Percentiles rank a stretch among this genome's conserved stretches.
phyloP scores from a whole-genome alignment of 2,329 filamentous ascomycete species.

The Aspergillus floridensis region DNA sequence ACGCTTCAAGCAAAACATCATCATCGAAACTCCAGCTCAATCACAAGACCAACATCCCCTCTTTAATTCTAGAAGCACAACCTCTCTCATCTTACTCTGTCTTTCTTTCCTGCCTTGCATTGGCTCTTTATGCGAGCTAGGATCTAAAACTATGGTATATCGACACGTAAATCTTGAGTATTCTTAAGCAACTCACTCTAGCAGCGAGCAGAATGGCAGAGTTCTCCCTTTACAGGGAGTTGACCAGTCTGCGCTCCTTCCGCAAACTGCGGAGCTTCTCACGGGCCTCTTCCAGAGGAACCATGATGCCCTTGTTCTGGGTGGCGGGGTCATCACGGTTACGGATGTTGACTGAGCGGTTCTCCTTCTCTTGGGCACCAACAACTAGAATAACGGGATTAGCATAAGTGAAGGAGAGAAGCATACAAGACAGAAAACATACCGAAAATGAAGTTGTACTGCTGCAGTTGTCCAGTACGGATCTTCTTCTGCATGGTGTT shows the following conservation, averaged over 20 bases:
- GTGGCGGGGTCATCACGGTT: conserved; percentile 63
- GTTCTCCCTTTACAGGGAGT: conserved; percentile 31
- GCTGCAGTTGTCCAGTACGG: conserved; percentile 46
- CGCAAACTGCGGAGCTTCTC: conserved; percentile 50
- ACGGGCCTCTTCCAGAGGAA: conserved; percentile 60
- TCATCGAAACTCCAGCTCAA: background rate
- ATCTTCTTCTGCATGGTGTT: conserved; percentile 55
- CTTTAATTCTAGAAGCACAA: background rate
- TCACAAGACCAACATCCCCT: conserved; percentile 6
- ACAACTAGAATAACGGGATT: conserved; percentile 48
- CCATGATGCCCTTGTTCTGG: conserved; percentile 60
- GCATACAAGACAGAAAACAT: conserved; percentile 20
- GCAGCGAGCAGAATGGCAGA: background rate
- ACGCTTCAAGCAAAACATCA: too few species aligned
- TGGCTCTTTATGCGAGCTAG: background rate
- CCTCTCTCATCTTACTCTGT: background rate
- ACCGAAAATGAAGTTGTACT: conserved; percentile 55
- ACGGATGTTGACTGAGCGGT: conserved; percentile 60
- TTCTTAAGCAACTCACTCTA: background rate
- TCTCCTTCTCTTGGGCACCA: conserved; percentile 60
- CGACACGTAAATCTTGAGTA: conserved; percentile 3
- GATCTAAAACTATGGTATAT: conserved; percentile 4
- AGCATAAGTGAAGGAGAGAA: conserved; percentile 10
- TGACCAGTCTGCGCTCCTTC: conserved; percentile 47
- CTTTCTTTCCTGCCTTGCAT: background rate